Conservation (phyloP, 2,329 filamentous ascomycete genomes). For the Fusarium pseudograminearum region DNA sequence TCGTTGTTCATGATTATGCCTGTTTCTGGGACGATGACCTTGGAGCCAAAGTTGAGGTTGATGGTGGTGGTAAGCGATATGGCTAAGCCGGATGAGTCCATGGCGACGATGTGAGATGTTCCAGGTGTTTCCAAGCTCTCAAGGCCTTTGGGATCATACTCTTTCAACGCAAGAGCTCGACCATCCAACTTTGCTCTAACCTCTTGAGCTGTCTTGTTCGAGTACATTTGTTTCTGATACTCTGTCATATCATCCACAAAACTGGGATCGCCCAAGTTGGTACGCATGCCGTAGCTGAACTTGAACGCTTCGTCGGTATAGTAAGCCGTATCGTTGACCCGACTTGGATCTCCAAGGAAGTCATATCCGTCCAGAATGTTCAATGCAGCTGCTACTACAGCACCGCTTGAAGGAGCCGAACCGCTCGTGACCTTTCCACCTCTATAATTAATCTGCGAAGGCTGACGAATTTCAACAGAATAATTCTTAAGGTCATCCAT, state of each 20-base stretch:
- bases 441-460: conserved; percentile 72
- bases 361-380: conserved; percentile 81
- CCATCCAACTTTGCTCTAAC: conserved; percentile 61
- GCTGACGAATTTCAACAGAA: conserved; percentile 71
- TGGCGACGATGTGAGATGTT: conserved; percentile 74
- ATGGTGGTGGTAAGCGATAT: conserved; percentile 84
- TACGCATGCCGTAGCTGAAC: conserved; percentile 82
- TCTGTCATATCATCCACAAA: conserved; percentile 73
- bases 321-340: conserved; percentile 75
- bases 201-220: conserved; percentile 69
- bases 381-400: conserved; percentile 76
- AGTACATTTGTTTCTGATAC: conserved; percentile 73
- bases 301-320: conserved; percentile 85
- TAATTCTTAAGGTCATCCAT: conserved; percentile 79
- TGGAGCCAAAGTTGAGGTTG: conserved; percentile 83
- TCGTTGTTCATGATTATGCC: conserved; percentile 78
- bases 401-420: conserved; percentile 79
- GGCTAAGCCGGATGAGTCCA: conserved; percentile 77
- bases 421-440: conserved; percentile 76
- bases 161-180: conserved; percentile 54
- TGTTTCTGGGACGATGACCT: conserved; percentile 82
- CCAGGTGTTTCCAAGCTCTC: conserved; percentile 71
- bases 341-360: conserved; percentile 67
- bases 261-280: conserved; percentile 79
- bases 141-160: conserved; percentile 60